phyloP scores from a whole-genome alignment of 495 filamentous ascomycete species.

The Cercophora sp. region DNA sequence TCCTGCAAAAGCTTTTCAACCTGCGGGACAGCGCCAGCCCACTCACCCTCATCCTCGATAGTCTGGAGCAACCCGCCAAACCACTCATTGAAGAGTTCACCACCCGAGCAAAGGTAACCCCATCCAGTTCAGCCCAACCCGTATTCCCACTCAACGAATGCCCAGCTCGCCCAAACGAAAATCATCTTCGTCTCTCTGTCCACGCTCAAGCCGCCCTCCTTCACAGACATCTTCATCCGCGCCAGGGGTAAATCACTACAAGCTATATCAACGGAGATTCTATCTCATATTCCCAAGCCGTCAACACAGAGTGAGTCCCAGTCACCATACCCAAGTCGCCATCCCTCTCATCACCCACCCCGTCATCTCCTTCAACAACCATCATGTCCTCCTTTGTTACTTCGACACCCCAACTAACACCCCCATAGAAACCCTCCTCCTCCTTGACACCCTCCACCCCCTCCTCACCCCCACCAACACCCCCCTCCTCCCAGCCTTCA shows the following conservation, averaged over 20 bases:
- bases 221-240: slow-evolving; percentile 60
- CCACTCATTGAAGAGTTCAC: slow-evolving; percentile 73
- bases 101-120: slow-evolving; percentile 62
- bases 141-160: background rate
- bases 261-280: slow-evolving; percentile 54
- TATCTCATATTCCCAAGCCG: slow-evolving; percentile 45
- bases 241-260: slow-evolving; percentile 55
- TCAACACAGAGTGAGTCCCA: too few species aligned
- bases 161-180: slow-evolving; percentile 48
- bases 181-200: slow-evolving; percentile 76
- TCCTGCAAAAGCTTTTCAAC: slow-evolving; percentile 79
- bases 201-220: slow-evolving; percentile 53
- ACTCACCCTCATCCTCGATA: slow-evolving; percentile 81
- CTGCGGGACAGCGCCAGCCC: slow-evolving; percentile 76
- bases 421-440: slow-evolving; percentile 50
- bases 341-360: too few species aligned
- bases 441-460: slow-evolving; percentile 60
- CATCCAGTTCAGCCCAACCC: background rate
- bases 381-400: slow-evolving; percentile 19
- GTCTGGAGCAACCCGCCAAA: slow-evolving; percentile 72
- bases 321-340: too few species aligned
- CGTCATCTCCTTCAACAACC: too few species aligned
- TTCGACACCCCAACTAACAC: slow-evolving; percentile 28
- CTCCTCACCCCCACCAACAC: slow-evolving; percentile 35
- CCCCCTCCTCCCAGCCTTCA: slow-evolving; percentile 48